Evolutionary conservation across 495 filamentous ascomycete species (phyloP), one percentile per base, ranked within the genome.

Genomic region (Cercophora samala): DNA sequence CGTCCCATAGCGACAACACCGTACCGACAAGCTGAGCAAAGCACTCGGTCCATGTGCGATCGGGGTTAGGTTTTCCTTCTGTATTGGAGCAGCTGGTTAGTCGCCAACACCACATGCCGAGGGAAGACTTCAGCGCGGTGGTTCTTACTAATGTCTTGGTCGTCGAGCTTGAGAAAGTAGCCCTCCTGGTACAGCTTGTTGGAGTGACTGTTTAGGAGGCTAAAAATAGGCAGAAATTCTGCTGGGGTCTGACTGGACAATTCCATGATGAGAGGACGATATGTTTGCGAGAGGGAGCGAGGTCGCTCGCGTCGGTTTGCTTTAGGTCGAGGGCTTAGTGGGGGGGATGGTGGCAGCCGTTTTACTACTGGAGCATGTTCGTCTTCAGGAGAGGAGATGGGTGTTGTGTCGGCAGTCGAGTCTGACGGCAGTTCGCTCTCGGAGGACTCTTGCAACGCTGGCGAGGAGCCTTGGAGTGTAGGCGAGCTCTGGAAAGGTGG

Each of bases 121-220:
- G 37, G 6, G 37, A 11, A 46, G 37, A 46, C 37, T 46, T 46
- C 3, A 2, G 46, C 63, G 78, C 9, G 37, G 15, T 60, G 21
- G 29, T 42, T 85, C 91, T 63, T 84, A 97, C 93, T 86, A 53
- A 86, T 88, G 77, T 97, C 95, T 66, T 97, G 84, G 74, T 99
- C 95, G 77, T 96, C 93, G 55, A 98, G 77, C 76, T 98, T 99
- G 71, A 99, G 75, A 67, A 99, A 98, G 74, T 98, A 99, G 17
- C 95, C 95, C 79, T 99, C 95, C 58, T 97, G 92, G 75, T 97
- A 99, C 59, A 98, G 81, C 80, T 98, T 99, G 76, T 97, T 97
- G 13, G 86, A 87, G 78, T 98, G 96, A 76, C 90, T 96, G 78
- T 97, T 99, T 60, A 99, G 85, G 72, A 91, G 94, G 62, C 86